Base-by-base conservation (phyloP, 1,284 basidiomycete species). In the Sanghuangporus baumii region DNA sequence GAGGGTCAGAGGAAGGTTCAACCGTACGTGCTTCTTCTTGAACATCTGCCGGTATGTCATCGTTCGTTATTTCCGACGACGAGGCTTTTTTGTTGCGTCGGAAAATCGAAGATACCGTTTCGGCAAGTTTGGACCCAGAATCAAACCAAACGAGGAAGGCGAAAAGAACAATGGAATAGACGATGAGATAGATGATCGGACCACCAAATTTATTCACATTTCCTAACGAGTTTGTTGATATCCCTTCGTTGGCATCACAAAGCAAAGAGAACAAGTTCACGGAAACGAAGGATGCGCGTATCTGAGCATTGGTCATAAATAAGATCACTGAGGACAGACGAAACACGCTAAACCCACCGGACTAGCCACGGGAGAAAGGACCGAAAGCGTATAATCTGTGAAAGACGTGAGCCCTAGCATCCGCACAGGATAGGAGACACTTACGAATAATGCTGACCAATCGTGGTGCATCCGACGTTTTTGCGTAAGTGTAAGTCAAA, bases 191-290 rank as follows among this genome's bases (percentile, higher is more conserved):
- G 1, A 84, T 67, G 65, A 93, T 90, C 0, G 91, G 91, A 2
- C 87, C 88, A 3, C 91, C 91, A 65, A 81, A 91, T 65, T 82
- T 78, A 65, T 75, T 74, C 60, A 94, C 84, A 55, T 73, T 68
- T 6, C 82, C 81, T 61, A 85, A 74, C 0, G 81, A 78, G 1
- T 77, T 71, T 0, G 79, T 67, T 0, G 81, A 81, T 40, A 84
- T 78, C 0, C 77, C 74, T 7, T 77, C 76, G 0, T 77, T 73
- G 7, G 86, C 86, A 65, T 86, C 75, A 69, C 91, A 93, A 0
- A 91, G 82, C 16, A 93, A 75, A 6, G 85, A 87, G 72, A 93
- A 93, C 1, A 91, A 72, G 71, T 93, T 93, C 69, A 91, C 79
- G 0, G 88, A 88, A 12, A 93, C 81, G 37, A 92, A 79, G 0